These are phyloP conservation scores for Phaeotremella skinneri DNA, from an alignment of 768 basidiomycete genomes.

Conservation along the genomic window DNA sequence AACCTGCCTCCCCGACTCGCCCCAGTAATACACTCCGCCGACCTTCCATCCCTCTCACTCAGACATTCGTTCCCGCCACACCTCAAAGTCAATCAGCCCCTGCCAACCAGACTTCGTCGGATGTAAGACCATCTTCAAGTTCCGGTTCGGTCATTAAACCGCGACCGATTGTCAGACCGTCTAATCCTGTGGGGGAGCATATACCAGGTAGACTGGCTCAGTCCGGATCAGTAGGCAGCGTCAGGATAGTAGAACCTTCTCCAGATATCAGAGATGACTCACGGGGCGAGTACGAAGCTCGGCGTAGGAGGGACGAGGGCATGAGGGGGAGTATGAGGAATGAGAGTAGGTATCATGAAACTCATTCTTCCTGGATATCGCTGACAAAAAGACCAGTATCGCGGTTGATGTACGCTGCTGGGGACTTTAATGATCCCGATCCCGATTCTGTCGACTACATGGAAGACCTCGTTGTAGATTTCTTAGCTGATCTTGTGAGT, in stretches of 20 bases:
- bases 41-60: not conserved
- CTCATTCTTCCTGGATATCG: not conserved
- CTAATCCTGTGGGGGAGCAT: no score
- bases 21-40: constrained; percentile 1
- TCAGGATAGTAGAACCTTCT: not conserved
- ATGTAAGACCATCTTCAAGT: not conserved
- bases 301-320: constrained; percentile 24
- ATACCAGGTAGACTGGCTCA: not conserved
- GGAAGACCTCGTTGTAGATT: constrained; percentile 42
- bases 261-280: not conserved
- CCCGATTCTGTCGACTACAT: constrained; percentile 39
- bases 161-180: no score
- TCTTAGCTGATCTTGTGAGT: constrained; percentile 40
- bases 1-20: constrained; percentile 7
- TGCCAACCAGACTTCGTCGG: not conserved
- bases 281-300: not conserved
- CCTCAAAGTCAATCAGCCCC: not conserved
- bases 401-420: constrained; percentile 43
- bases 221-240: not conserved
- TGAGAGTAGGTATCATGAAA: constrained; percentile 34
- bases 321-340: constrained; percentile 38
- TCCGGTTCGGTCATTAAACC: not conserved
- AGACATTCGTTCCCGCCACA: not conserved
- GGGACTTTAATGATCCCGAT: constrained; percentile 38
- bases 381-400: constrained; percentile 26